A percentile compares a stretch with the other conserved stretches of the same genome.
phyloP scores from a whole-genome alignment of 257 asterid genomes.

The Coffea canephora region DNA sequence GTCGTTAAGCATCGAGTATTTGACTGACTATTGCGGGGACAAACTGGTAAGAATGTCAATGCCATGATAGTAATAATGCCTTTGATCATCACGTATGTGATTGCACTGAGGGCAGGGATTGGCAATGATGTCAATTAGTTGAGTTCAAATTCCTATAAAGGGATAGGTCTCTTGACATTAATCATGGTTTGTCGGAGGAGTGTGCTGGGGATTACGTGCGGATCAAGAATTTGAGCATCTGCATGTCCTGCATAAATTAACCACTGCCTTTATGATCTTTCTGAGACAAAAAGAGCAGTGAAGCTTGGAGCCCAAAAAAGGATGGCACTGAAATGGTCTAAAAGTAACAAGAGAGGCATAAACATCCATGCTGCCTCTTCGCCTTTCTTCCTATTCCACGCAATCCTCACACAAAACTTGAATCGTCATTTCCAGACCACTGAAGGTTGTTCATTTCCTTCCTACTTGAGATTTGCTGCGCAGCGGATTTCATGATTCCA shows the following conservation, averaged over 20 bases:
- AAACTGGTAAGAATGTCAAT: neutral
- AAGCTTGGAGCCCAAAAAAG: slow-evolving; percentile 24
- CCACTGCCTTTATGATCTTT: neutral
- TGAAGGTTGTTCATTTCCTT: too few relatives aligned
- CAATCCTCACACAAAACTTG: neutral
- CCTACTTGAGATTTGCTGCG: too few relatives aligned
- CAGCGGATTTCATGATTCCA: too few relatives aligned
- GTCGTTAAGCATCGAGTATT: neutral
- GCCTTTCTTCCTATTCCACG: neutral
- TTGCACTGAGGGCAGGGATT: neutral
- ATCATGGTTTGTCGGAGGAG: slow-evolving; percentile 7
- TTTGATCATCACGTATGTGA: neutral
- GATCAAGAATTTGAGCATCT: neutral
- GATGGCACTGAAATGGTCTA: slow-evolving; percentile 38
- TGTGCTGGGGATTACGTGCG: neutral
- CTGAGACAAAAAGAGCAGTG: slow-evolving; percentile 3
- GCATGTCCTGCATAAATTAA: slow-evolving; percentile 1
- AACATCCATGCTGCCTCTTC: neutral
- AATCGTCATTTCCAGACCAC: too few relatives aligned
- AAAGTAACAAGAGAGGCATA: neutral
- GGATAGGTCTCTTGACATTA: slow-evolving; percentile 8
- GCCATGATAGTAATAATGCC: too few relatives aligned
- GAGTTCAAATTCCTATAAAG: slow-evolving; percentile 9
- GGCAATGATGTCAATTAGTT: neutral
- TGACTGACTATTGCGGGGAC: neutral